Percentiles rank a stretch among this genome's conserved stretches.
phyloP scores from a whole-genome alignment of 2,329 filamentous ascomycete genomes.

The Boeremia lycopersici region DNA sequence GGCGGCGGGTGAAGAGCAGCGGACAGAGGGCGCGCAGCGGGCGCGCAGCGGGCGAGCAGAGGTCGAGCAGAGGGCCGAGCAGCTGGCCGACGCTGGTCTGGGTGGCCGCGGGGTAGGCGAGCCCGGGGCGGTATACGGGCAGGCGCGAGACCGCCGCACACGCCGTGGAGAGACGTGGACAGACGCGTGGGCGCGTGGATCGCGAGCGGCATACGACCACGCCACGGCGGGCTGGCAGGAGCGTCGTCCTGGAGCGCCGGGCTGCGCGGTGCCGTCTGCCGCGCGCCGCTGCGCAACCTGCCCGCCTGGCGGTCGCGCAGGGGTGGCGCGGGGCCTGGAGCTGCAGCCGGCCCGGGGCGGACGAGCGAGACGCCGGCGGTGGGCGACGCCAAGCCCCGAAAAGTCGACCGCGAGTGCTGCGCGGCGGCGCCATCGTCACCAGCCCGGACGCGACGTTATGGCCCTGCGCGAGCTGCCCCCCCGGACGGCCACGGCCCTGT shows the following conservation, averaged over 20 bases:
- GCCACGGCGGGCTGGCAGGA: slow-evolving; percentile 5
- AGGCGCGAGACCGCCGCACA: not conserved
- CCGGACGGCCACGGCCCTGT: slow-evolving; percentile 34
- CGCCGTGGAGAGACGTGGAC: not conserved
- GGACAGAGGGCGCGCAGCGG: not conserved
- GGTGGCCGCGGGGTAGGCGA: not conserved
- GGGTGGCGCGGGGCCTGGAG: no score
- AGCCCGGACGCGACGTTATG: slow-evolving; percentile 34
- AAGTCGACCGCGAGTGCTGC: slow-evolving; percentile 11
- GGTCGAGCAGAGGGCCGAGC: no score
- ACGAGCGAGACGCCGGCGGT: no score
- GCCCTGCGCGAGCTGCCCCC: slow-evolving; percentile 46
- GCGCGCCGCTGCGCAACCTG: no score
- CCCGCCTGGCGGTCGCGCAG: no score
- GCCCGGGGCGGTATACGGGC: not conserved
- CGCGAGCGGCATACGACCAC: slow-evolving; percentile 8
- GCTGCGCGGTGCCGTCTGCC: no score
- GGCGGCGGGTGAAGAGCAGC: slow-evolving; percentile 22
- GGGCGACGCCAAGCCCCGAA: slow-evolving; percentile 20
- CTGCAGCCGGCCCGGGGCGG: no score
- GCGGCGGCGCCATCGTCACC: not conserved
- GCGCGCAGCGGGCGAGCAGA: not conserved
- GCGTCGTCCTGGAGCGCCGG: not conserved
- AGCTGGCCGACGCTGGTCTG: no score
- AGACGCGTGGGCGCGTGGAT: not conserved